phyloP scores from a whole-genome alignment of 2,329 filamentous ascomycete genomes.

The Aspergillus ochraceus region DNA sequence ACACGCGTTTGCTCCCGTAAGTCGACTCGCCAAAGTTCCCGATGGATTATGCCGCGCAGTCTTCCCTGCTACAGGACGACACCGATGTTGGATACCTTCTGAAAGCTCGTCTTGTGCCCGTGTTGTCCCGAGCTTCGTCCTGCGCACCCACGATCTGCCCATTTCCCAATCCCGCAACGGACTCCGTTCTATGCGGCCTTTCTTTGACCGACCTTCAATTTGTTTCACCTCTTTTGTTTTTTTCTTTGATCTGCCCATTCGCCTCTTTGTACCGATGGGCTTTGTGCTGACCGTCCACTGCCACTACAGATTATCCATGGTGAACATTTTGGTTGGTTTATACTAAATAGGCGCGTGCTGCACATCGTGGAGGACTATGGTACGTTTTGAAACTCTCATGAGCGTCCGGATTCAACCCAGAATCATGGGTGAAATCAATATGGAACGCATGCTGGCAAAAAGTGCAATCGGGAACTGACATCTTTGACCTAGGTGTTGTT shows the following conservation, averaged over 20 bases:
- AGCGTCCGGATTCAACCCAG: neutral
- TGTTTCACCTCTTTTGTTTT: neutral
- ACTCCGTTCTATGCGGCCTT: neutral
- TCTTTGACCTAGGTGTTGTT: conserved; percentile 71
- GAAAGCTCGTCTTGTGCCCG: neutral
- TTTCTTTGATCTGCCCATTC: neutral
- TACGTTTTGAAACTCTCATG: conserved; percentile 21
- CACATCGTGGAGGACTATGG: conserved; percentile 29
- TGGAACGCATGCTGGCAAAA: neutral
- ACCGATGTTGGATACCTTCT: neutral
- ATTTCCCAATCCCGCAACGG: neutral
- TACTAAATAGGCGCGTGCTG: conserved; percentile 28
- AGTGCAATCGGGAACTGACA: conserved; percentile 18
- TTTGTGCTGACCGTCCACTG: conserved; percentile 1
- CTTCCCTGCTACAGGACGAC: neutral
- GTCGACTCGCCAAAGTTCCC: conserved; percentile 1
- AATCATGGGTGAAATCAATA: neutral
- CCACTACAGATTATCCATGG: neutral
- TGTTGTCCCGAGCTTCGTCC: neutral
- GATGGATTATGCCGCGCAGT: neutral
- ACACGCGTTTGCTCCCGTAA: conserved; percentile 25
- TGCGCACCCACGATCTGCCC: neutral
- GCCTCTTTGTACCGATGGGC: neutral
- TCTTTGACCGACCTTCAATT: neutral
- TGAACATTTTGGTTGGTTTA: conserved; percentile 9